Percentiles rank a stretch among this genome's conserved stretches.
These are phyloP conservation scores for Adansonia rubrostipa DNA, from an alignment of 441 rosid genomes.

Conservation along the genomic window DNA sequence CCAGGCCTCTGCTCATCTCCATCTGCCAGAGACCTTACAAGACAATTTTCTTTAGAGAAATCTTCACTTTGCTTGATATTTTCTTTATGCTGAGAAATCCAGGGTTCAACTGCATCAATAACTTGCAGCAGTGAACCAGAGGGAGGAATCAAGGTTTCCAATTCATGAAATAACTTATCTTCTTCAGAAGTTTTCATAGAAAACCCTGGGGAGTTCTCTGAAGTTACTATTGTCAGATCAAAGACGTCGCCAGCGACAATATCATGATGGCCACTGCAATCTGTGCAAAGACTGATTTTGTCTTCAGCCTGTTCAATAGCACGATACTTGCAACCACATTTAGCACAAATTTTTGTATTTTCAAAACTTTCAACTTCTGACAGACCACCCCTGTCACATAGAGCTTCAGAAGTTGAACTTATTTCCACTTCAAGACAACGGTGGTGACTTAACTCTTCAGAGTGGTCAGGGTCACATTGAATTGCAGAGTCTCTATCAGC, in stretches of 20 bases:
- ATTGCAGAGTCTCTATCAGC: slow-evolving; percentile 44
- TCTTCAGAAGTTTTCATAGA: slow-evolving; percentile 42
- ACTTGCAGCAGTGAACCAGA: slow-evolving; percentile 42
- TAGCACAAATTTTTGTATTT: slow-evolving; percentile 55
- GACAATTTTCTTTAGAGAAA: slow-evolving; percentile 44
- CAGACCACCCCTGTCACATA: slow-evolving; percentile 47
- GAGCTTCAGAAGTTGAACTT: slow-evolving; percentile 48
- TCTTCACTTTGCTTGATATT: slow-evolving; percentile 41
- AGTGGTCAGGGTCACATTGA: slow-evolving; percentile 45
- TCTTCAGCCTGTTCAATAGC: slow-evolving; percentile 44
- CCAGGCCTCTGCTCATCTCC: slow-evolving; percentile 44
- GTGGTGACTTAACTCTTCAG: slow-evolving; percentile 50
- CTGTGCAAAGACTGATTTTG: slow-evolving; percentile 63
- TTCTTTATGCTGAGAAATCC: slow-evolving; percentile 41
- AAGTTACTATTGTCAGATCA: slow-evolving; percentile 39
- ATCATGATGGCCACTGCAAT: slow-evolving; percentile 61
- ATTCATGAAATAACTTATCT: slow-evolving; percentile 38
- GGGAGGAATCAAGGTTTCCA: slow-evolving; percentile 29
- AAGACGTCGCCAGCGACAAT: slow-evolving; percentile 32
- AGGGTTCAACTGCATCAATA: slow-evolving; percentile 41
- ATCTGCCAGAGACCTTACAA: slow-evolving; percentile 38
- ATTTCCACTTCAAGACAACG: slow-evolving; percentile 46
- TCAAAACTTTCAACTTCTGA: slow-evolving; percentile 53
- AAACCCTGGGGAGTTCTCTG: slow-evolving; percentile 35
- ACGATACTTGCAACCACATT: slow-evolving; percentile 62